Base-by-base conservation (phyloP, 1,284 basidiomycete species). In the Cutaneotrichosporon sp. region DNA sequence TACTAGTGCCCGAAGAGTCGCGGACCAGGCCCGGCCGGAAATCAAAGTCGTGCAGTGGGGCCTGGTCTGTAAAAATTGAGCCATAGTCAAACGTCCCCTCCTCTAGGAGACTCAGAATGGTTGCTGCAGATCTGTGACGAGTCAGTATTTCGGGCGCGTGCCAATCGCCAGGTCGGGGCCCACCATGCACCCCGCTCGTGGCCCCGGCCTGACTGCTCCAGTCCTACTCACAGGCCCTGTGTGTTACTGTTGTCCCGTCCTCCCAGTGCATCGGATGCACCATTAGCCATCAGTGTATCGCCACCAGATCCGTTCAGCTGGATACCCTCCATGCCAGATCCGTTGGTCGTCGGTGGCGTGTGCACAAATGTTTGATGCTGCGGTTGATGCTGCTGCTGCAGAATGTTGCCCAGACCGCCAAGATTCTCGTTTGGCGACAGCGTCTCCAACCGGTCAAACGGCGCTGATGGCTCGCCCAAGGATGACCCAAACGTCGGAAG, bases 71-170 rank as follows among this genome's bases (percentile, higher is more conserved):
- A 51, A 74, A 74, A 45, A 74, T 70, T 20, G 66, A 66, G 17
- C 69, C 66, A 55, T 74, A 74, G 55, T 74, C 72, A 44, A 76
- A 76, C 10, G 68, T 68, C 14, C 74, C 74, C 53, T 74, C 69
- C 52, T 74, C 71, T 52, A 76, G 59, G 20, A 76, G 49, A 45
- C 66, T 67, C 22, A 76, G 52, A 41, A 76, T 76, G 0, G 73
- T 71, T 8, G 73, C 72, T 3, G 74, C 74, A 20, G 74, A 76
- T 49, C 56, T 59, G 37, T 3, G 26, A 7, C 26, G 26, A 13
- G 21, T 44, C 20, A 44, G 42, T 35, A 30, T 14, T 5, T 10
- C 5, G 26, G 7, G 26, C 26, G 26, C 26, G 14, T 34, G 8
- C 33, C 33, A 5, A 37, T 14, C 13, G 2, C 22, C 41, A 21